Evolutionary conservation across 176 grass and related monocot genomes (phyloP).

Genomic region (Lolium rigidum): DNA sequence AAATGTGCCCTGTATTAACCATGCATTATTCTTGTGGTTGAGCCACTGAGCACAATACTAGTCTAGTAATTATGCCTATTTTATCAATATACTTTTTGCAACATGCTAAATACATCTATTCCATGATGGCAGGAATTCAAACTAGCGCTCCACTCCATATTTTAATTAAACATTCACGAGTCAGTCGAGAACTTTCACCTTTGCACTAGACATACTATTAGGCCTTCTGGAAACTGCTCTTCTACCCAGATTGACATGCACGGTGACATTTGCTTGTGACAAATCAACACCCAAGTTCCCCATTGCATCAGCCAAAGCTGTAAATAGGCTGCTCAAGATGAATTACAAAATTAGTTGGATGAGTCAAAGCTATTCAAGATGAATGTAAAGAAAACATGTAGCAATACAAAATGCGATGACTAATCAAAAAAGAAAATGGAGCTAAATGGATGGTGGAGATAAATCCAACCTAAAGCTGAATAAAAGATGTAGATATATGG

Average conservation of each 20-base stretch:
- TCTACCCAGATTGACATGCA: conserved; percentile 72
- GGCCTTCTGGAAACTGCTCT: conserved; percentile 56
- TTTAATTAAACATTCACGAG: conserved; percentile 15
- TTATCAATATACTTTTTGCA: neutral
- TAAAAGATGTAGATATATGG: neutral
- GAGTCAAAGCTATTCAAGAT: conserved; percentile 17
- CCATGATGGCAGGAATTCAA: neutral
- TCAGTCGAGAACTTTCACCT: conserved; percentile 45
- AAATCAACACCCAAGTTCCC: conserved; percentile 69
- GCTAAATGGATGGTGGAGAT: neutral
- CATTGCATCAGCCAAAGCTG: conserved; percentile 62
- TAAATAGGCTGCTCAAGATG: conserved; percentile 52
- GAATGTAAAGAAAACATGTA: neutral
- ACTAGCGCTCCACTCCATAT: neutral
- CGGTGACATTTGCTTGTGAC: conserved; percentile 65
- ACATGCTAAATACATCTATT: neutral
- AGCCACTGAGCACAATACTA: neutral
- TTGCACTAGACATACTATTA: conserved; percentile 49
- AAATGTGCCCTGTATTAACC: neutral
- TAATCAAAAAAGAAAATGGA: neutral
- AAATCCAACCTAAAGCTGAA: conserved; percentile 15
- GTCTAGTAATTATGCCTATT: neutral
- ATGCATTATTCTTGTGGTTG: neutral
- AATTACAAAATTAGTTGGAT: neutral
- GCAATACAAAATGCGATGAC: conserved; percentile 1